phyloP scores from a whole-genome alignment of 2,329 filamentous ascomycete genomes.

The Macrophomina phaseolina region DNA sequence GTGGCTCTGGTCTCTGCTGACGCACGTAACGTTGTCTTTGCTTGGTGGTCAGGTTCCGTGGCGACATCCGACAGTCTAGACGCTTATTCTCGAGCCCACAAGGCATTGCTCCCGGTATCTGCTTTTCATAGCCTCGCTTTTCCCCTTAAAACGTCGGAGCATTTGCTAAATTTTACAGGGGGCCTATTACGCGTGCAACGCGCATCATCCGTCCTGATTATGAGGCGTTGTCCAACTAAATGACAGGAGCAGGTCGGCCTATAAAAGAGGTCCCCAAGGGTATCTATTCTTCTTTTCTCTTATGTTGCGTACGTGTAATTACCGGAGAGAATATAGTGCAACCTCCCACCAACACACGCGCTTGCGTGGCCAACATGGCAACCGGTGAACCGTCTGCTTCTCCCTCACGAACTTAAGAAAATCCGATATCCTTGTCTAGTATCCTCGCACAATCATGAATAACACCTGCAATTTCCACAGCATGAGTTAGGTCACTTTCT shows the following conservation, averaged over 20 bases:
- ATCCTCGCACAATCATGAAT: too few species aligned
- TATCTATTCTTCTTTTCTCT: neutral
- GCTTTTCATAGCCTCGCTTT: neutral
- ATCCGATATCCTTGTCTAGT: too few species aligned
- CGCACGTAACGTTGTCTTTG: neutral
- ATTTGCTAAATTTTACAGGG: too few species aligned
- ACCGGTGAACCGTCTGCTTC: too few species aligned
- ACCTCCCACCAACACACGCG: too few species aligned
- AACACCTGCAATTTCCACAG: too few species aligned
- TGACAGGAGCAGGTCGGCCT: neutral
- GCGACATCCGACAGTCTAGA: too few species aligned
- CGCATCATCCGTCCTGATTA: neutral
- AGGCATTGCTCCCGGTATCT: neutral
- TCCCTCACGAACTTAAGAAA: too few species aligned
- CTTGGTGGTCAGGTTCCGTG: neutral
- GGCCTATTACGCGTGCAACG: conserved; percentile 11
- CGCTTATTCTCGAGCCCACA: conserved; percentile 1
- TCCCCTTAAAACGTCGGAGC: neutral
- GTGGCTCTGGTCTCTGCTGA: neutral
- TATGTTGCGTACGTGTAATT: neutral
- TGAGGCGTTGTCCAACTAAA: neutral
- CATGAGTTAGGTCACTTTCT: too few species aligned
- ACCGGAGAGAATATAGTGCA: too few species aligned
- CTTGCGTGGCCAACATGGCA: too few species aligned
- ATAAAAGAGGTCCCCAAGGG: neutral